A percentile compares a stretch with the other conserved stretches of the same genome.
Conservation (phyloP, 106 monocot species). For the Phalaenopsis equestris region DNA sequence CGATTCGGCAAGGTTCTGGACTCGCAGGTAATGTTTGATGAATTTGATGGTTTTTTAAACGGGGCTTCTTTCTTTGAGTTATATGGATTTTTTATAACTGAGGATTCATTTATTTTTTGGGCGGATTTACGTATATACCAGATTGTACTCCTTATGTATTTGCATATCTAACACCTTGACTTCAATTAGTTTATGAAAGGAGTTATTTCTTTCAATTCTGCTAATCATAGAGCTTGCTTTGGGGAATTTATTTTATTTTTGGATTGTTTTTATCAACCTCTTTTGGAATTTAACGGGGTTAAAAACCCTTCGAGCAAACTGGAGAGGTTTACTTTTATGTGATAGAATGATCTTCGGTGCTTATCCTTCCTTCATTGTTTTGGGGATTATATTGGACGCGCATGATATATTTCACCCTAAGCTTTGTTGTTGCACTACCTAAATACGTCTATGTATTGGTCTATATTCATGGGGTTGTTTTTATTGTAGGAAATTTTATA, state of each 20-base stretch:
- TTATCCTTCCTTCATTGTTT: neutral
- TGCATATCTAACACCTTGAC: too few species aligned
- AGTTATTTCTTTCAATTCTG: neutral
- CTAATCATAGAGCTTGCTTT: neutral
- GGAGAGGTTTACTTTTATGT: too few species aligned
- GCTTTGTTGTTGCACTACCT: too few species aligned
- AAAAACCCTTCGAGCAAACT: too few species aligned
- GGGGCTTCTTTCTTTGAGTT: neutral
- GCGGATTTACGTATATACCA: too few species aligned
- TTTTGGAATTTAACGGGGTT: too few species aligned
- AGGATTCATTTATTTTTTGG: neutral
- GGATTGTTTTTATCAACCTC: neutral
- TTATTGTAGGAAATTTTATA: neutral
- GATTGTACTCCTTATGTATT: too few species aligned
- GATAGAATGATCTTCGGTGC: neutral
- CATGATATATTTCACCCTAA: too few species aligned
- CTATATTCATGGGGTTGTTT: too few species aligned
- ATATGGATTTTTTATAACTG: neutral
- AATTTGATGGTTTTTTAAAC: neutral
- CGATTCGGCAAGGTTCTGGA: conserved; percentile 63
- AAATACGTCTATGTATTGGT: too few species aligned
- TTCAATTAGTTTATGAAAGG: neutral
- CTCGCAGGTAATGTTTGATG: conserved; percentile 23
- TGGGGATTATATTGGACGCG: neutral
- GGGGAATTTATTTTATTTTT: neutral